phyloP scores from a whole-genome alignment of 1,139 yeast genomes.

The Candida smagusa region DNA sequence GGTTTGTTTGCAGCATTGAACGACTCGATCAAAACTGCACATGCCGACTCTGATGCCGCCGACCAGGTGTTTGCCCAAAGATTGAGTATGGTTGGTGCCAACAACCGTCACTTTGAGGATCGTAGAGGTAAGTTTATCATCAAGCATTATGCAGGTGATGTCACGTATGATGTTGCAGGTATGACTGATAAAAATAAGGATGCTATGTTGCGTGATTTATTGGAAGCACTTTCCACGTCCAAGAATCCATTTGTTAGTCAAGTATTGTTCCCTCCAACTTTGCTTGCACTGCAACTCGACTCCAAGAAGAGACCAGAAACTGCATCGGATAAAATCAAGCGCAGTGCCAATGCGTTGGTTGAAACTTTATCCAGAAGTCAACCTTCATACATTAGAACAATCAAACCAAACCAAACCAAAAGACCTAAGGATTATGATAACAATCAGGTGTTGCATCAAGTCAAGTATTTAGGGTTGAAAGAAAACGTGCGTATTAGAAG shows the following conservation, averaged over 20 bases:
- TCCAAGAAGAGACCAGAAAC: constrained; percentile 89
- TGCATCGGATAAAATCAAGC: constrained; percentile 94
- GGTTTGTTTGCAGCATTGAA: constrained; percentile 96
- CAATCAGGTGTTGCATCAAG: constrained; percentile 89
- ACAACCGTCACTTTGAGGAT: constrained; percentile 85
- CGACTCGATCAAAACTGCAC: constrained; percentile 97
- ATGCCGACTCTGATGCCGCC: constrained; percentile 95
- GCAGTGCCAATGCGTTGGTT: constrained; percentile 86
- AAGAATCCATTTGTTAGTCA: constrained; percentile 59
- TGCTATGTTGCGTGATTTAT: constrained; percentile 82
- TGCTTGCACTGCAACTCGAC: constrained; percentile 58
- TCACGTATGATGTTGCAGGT: constrained; percentile 81
- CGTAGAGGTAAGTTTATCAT: constrained; percentile 85
- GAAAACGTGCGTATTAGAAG: constrained; percentile 97
- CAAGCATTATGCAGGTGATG: constrained; percentile 98
- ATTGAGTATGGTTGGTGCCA: constrained; percentile 72
- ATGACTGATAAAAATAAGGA: constrained; percentile 99
- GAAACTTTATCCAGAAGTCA: constrained; percentile 85
- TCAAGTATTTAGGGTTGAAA: constrained; percentile 91
- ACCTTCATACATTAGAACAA: constrained; percentile 96
- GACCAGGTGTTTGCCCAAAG: constrained; percentile 96
- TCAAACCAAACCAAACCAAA: constrained; percentile 93
- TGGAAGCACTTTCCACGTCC: constrained; percentile 74
- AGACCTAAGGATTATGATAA: constrained; percentile 89
- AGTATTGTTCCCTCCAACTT: constrained; percentile 69